These are phyloP conservation scores for Diplodia mutila DNA, from an alignment of 2,329 filamentous ascomycete species.

Conservation along the genomic window DNA sequence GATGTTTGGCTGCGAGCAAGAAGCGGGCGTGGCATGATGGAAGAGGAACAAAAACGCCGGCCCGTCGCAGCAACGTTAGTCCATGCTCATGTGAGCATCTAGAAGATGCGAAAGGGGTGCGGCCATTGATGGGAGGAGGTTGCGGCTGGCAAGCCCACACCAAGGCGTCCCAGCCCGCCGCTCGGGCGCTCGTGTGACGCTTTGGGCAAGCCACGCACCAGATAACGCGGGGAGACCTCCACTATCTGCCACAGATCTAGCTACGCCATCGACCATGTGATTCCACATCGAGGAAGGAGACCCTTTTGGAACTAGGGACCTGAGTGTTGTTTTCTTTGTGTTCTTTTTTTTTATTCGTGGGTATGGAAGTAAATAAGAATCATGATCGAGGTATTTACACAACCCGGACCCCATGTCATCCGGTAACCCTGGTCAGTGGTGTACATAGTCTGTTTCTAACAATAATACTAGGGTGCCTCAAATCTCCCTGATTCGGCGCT, in stretches of 20 bases:
- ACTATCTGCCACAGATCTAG: background rate
- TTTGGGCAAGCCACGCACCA: slow-evolving; percentile 12
- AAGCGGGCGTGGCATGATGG: background rate
- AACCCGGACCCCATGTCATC: background rate
- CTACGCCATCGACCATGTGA: background rate
- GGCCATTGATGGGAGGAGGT: background rate
- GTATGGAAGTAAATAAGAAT: background rate
- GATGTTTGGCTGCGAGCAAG: background rate
- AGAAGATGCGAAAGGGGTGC: background rate
- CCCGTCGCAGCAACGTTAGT: background rate
- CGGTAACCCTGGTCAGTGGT: background rate
- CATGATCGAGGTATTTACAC: slow-evolving; percentile 12
- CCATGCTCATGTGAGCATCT: background rate
- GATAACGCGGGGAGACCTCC: slow-evolving; percentile 13
- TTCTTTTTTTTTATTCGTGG: background rate
- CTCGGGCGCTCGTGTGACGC: slow-evolving; percentile 2
- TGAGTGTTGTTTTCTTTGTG: background rate
- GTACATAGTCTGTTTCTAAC: background rate
- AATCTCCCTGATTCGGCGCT: background rate
- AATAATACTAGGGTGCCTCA: background rate
- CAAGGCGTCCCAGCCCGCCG: background rate
- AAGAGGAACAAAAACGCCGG: background rate
- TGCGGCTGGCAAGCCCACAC: background rate
- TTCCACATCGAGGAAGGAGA: background rate
- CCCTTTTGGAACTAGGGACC: background rate